phyloP scores from a whole-genome alignment of 257 asterid genomes.

The Ligustrum vulgare region DNA sequence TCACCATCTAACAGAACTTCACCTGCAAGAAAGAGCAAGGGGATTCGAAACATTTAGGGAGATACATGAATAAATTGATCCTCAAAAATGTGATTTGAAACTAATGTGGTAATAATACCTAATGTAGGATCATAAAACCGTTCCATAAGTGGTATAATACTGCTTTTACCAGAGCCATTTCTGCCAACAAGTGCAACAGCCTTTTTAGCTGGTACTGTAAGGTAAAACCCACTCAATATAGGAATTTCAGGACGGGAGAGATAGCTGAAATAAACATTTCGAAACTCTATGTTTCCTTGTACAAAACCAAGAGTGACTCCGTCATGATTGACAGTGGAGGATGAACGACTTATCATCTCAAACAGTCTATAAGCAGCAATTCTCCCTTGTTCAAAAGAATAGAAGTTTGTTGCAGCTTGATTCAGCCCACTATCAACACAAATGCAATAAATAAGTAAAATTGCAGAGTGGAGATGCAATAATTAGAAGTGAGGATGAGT shows the following conservation, averaged over 20 bases:
- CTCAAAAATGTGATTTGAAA: slow-evolving; percentile 13
- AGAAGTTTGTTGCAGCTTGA: slow-evolving; percentile 99
- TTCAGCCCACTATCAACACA: slow-evolving; percentile 77
- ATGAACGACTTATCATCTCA: slow-evolving; percentile 95
- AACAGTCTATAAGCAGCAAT: slow-evolving; percentile 97
- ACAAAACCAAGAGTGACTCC: slow-evolving; percentile 81
- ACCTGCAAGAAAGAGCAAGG: slow-evolving; percentile 53
- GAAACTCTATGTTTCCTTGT: slow-evolving; percentile 97
- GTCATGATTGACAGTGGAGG: slow-evolving; percentile 75
- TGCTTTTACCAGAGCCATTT: slow-evolving; percentile 99
- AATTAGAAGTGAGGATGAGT: slow-evolving; percentile 27
- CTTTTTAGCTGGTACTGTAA: slow-evolving; percentile 95
- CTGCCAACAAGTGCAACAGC: slow-evolving; percentile 99
- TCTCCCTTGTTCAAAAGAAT: slow-evolving; percentile 98
- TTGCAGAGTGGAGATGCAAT: slow-evolving; percentile 17
- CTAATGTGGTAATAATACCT: slow-evolving; percentile 44
- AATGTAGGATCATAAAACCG: slow-evolving; percentile 98
- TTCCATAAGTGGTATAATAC: slow-evolving; percentile 98
- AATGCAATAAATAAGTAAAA: slow-evolving; percentile 14
- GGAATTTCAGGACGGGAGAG: slow-evolving; percentile 99
- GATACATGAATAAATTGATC: slow-evolving; percentile 13
- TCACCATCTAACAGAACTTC: slow-evolving; percentile 99
- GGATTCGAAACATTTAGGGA: slow-evolving; percentile 12
- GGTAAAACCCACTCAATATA: slow-evolving; percentile 97
- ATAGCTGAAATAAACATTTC: slow-evolving; percentile 97